phyloP scores from a whole-genome alignment of 306 rosid genomes.

The Quercus berberidifolia region DNA sequence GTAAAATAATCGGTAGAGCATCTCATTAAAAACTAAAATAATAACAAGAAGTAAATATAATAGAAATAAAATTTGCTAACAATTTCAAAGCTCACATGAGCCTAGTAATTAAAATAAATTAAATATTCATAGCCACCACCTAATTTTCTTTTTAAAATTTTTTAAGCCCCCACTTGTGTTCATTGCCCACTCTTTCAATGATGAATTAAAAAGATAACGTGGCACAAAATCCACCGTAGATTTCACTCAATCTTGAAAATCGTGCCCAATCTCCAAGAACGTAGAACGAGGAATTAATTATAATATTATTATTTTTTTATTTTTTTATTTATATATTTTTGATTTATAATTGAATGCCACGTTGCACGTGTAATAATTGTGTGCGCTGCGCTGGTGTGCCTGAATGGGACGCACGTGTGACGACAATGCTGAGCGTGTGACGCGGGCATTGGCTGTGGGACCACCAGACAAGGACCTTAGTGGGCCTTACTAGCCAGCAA shows the following conservation, averaged over 20 bases:
- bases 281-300: not conserved
- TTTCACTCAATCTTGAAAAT: not conserved
- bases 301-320: too few species aligned
- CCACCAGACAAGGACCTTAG: conserved; percentile 38
- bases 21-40: not conserved
- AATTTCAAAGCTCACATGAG: not conserved
- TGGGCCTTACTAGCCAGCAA: conserved; percentile 36
- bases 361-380: conserved; percentile 19
- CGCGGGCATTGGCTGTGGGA: conserved; percentile 38
- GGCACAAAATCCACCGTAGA: conserved; percentile 7
- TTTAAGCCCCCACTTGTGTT: too few species aligned
- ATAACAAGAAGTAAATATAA: not conserved
- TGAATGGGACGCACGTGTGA: conserved; percentile 39
- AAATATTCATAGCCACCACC: too few species aligned
- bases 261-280: conserved; percentile 17
- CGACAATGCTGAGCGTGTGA: conserved; percentile 32
- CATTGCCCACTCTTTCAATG: not conserved
- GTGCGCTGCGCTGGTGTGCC: conserved; percentile 9
- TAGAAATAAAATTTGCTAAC: not conserved
- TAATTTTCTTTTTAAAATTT: too few species aligned
- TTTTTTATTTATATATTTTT: not conserved
- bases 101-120: not conserved
- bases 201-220: not conserved
- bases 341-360: conserved; percentile 9
- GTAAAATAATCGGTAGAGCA: not conserved